These are phyloP conservation scores for Chrysoporthe puriensis DNA, from an alignment of 2,329 filamentous ascomycete species.

Conservation along the genomic window DNA sequence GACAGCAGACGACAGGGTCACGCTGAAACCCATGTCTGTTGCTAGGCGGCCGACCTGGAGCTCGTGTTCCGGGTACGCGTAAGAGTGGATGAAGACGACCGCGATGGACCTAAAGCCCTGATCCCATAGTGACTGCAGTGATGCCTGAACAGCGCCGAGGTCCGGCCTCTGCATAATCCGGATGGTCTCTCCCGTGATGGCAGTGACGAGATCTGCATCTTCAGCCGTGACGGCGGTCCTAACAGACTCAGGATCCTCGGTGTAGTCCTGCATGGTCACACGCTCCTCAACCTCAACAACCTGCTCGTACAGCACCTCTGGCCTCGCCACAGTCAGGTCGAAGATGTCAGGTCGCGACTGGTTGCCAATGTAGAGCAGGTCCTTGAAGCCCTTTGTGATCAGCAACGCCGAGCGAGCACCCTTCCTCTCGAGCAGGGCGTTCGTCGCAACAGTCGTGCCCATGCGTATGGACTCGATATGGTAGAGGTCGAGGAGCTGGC, in stretches of 20 bases:
- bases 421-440: slow-evolving; percentile 28
- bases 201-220: slow-evolving; percentile 17
- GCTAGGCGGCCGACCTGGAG: slow-evolving; percentile 42
- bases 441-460: slow-evolving; percentile 28
- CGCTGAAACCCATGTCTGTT: slow-evolving; percentile 45
- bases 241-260: slow-evolving; percentile 21
- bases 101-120: slow-evolving; percentile 51
- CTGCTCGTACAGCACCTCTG: slow-evolving; percentile 27
- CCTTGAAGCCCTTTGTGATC: slow-evolving; percentile 35
- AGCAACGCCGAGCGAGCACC: slow-evolving; percentile 27
- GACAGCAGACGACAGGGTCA: slow-evolving; percentile 42
- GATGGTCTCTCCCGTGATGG: slow-evolving; percentile 24
- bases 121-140: slow-evolving; percentile 18
- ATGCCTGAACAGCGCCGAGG: slow-evolving; percentile 8
- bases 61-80: slow-evolving; percentile 67
- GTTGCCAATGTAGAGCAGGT: slow-evolving; percentile 37
- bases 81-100: slow-evolving; percentile 75
- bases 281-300: slow-evolving; percentile 30
- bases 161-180: slow-evolving; percentile 22
- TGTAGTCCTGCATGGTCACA: slow-evolving; percentile 28
- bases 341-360: slow-evolving; percentile 39
- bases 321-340: slow-evolving; percentile 32
- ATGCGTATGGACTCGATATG: slow-evolving; percentile 25
- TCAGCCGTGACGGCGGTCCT: background rate
- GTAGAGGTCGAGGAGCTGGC: slow-evolving; percentile 18